Conservation (phyloP, 1,284 basidiomycete genomes). For the Boletus smithii region DNA sequence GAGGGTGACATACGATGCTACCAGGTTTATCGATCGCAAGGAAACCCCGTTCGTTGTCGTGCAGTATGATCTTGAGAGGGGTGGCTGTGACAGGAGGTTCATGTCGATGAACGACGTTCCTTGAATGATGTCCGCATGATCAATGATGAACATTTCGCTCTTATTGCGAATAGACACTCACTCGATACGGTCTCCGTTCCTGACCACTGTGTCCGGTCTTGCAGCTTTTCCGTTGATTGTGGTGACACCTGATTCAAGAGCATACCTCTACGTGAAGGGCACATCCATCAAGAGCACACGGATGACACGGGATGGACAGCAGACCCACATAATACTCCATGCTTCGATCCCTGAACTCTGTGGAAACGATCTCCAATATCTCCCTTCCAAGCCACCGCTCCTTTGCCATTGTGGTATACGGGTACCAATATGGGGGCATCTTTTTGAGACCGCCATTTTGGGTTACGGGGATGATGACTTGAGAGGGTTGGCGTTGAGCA, state of each 20-base stretch:
- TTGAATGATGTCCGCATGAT: conserved; percentile 31
- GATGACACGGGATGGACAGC: not conserved
- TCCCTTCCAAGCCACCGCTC: conserved; percentile 85
- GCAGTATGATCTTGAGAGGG: conserved; percentile 77
- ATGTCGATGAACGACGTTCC: conserved; percentile 92
- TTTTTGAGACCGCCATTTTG: conserved; percentile 55
- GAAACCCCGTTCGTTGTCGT: conserved; percentile 78
- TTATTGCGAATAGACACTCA: conserved; percentile 40
- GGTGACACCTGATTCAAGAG: conserved; percentile 91
- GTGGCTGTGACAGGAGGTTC: conserved; percentile 93
- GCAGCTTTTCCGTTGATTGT: conserved; percentile 88
- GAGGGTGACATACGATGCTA: conserved; percentile 60
- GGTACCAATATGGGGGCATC: conserved; percentile 76
- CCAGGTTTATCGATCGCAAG: conserved; percentile 95
- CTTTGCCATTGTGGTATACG: conserved; percentile 90
- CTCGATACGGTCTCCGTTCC: conserved; percentile 90
- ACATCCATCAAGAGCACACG: not conserved
- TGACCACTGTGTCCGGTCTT: conserved; percentile 74
- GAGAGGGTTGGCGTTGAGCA: conserved; percentile 21
- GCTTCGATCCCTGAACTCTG: conserved; percentile 86
- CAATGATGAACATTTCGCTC: not conserved
- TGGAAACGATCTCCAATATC: conserved; percentile 81
- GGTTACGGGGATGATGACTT: conserved; percentile 14
- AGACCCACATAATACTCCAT: conserved; percentile 88
- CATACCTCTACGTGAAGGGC: conserved; percentile 64